Evolutionary conservation across 495 filamentous ascomycete species (phyloP).

Genomic region (Copromyces sp.): DNA sequence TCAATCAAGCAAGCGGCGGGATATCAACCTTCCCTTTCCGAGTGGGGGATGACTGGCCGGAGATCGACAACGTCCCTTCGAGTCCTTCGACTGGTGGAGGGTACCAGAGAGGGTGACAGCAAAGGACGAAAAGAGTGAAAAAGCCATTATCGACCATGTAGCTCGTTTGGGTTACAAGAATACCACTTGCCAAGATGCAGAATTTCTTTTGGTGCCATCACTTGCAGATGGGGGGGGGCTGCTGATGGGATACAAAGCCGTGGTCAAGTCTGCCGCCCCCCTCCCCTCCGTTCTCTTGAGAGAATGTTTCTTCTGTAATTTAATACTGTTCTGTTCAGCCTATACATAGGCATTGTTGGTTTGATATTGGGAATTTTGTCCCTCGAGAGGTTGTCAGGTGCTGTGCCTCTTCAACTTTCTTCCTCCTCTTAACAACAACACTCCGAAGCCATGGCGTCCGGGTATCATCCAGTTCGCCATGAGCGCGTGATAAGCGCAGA

Average conservation of each 20-base stretch:
- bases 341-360: not conserved
- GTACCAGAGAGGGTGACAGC: not conserved
- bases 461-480: not conserved
- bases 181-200: not conserved
- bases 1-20: not conserved
- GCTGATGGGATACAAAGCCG: not conserved
- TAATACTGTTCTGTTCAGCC: not conserved
- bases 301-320: not conserved
- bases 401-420: not conserved
- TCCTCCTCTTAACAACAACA: not conserved
- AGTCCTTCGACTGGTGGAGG: not conserved
- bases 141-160: not conserved
- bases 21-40: not conserved
- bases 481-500: not conserved
- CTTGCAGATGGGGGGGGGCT: not conserved
- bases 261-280: not conserved
- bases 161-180: not conserved
- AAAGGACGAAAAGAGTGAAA: not conserved
- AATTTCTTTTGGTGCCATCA: not conserved
- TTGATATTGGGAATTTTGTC: not conserved
- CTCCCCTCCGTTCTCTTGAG: not conserved
- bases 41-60: not conserved
- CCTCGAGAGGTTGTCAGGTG: not conserved
- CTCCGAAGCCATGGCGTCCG: not conserved
- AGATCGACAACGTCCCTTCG: not conserved